These are phyloP conservation scores for Podospora comata DNA, from an alignment of 495 filamentous ascomycete species.

Conservation along the genomic window DNA sequence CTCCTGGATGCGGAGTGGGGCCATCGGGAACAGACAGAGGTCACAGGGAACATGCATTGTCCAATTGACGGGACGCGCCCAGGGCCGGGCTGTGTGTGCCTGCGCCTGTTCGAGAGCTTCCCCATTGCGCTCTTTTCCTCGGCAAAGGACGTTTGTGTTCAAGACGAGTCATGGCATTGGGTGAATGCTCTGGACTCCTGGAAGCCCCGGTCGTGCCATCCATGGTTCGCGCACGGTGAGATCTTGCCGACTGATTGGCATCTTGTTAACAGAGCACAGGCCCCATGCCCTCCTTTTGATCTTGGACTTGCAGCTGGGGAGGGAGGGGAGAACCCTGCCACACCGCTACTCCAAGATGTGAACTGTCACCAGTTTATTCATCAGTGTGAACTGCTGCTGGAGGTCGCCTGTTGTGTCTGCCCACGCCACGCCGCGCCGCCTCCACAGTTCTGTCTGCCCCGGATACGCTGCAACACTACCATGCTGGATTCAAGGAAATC, in stretches of 20 bases:
- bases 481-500: neutral
- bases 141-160: neutral
- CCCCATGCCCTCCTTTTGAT: no score
- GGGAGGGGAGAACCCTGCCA: conserved; percentile 6
- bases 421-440: neutral
- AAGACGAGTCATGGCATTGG: neutral
- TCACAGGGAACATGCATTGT: conserved; percentile 1
- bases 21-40: conserved; percentile 1
- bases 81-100: conserved; percentile 5
- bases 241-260: neutral
- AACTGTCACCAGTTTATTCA: neutral
- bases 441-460: neutral
- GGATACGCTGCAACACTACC: neutral
- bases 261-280: neutral
- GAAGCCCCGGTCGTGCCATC: neutral
- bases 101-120: neutral
- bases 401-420: neutral
- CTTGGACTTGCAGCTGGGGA: neutral
- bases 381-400: neutral
- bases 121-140: conserved; percentile 3
- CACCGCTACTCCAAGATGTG: conserved; percentile 9
- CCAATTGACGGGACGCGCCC: neutral
- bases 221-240: neutral
- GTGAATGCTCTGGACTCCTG: neutral
- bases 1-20: neutral